Base-by-base conservation (phyloP, 352 stramenopile genomes). In the Phytophthora boehmeriae region DNA sequence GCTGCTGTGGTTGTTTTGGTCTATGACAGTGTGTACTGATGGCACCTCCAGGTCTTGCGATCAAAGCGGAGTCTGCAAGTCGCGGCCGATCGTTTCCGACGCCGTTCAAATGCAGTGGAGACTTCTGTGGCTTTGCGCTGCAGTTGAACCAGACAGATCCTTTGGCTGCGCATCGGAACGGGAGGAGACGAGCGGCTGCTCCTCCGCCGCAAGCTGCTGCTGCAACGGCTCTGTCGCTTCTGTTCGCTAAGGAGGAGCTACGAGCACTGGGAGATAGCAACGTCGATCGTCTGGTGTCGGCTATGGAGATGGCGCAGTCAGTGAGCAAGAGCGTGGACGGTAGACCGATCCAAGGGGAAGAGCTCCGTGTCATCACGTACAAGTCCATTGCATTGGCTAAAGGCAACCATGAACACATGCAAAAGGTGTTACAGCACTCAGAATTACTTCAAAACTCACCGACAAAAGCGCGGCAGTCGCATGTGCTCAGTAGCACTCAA, bases 311-410 rank as follows among this genome's bases (percentile, higher is more conserved):
- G 19, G 49, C 58, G 19, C 44, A 75, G 68, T 50, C 53, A 44
- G 19, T 47, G 28, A 36, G 22, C 47, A 66, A 55, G 39, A 54
- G 19, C 6, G 45, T 53, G n/a, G 54, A 63, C 20, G 63, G 53
- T 10, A 52, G 25, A 16, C 28, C 36, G 9, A 42, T 47, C 30
- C 45, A 44, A 34, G 10, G 44, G 13, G 17, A 62, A 58, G 71
- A 88, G 2, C 60, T 89, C 6, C 71, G 71, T 13, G 70, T 89
- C 51, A 76, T 96, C 65, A 84, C 72, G 35, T 94, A 90, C 71
- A 83, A 83, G 58, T 92, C 80, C n/a, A 86, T 97, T 47, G 75
- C 79, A 9, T 60, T 96, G 11, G 83, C 76, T 8, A 91, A 81
- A 54, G 55, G 59, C 22, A 87, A 92, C 53, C 73, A 76, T 42